A percentile compares a stretch with the other conserved stretches of the same genome.
phyloP scores from a whole-genome alignment of 805 yeast species.

The Spathaspora sp. region DNA sequence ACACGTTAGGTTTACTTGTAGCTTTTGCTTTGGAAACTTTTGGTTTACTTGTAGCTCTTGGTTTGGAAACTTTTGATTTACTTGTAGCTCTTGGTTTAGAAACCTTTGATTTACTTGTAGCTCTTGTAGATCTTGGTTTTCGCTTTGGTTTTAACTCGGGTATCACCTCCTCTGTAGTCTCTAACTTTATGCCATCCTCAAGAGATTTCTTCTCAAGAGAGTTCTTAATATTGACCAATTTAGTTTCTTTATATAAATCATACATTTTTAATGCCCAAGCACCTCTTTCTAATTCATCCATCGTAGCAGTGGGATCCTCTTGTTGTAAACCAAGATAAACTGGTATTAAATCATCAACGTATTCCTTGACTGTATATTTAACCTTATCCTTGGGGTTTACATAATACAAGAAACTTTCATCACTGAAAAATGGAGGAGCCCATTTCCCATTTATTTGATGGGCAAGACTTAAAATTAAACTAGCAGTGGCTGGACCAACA shows the following conservation, averaged over 20 bases:
- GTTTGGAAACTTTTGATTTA: too few species aligned
- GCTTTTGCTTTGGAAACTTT: too few species aligned
- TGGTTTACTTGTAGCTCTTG: too few species aligned
- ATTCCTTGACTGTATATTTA: constrained; percentile 42
- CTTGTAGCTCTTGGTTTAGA: too few species aligned
- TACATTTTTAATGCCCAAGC: constrained; percentile 36
- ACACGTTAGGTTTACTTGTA: too few species aligned
- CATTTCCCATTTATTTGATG: constrained; percentile 12
- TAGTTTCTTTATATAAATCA: constrained; percentile 20
- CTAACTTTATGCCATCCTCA: too few species aligned
- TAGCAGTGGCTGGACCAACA: constrained; percentile 51
- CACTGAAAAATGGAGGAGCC: constrained; percentile 47
- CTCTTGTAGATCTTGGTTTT: neutral
- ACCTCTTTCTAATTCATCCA: constrained; percentile 26
- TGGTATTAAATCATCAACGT: constrained; percentile 31
- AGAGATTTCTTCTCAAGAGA: too few species aligned
- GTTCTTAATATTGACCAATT: constrained; percentile 11
- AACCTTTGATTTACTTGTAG: too few species aligned
- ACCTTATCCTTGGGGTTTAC: constrained; percentile 27
- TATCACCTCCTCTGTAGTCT: neutral
- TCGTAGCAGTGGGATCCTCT: neutral
- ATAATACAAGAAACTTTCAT: constrained; percentile 41
- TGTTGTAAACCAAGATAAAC: constrained; percentile 13
- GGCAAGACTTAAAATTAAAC: constrained; percentile 36
- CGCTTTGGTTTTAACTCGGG: neutral